These are phyloP conservation scores for Akebia trifoliata DNA, from an alignment of 164 flowering plant species.

Conservation along the genomic window DNA sequence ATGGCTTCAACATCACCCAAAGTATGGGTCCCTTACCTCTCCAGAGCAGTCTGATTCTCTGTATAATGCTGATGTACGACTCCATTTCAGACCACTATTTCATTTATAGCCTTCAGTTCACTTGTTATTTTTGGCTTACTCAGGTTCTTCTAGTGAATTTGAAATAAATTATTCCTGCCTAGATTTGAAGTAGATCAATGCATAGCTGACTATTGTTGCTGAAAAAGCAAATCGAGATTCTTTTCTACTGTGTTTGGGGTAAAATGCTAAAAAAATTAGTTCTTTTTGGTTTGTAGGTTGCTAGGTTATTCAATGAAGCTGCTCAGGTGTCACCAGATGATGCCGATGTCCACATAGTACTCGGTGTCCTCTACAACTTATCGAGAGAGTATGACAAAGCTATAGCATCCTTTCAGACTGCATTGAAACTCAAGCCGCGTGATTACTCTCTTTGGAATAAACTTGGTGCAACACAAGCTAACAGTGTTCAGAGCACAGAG, in stretches of 20 bases:
- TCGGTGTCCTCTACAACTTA: conserved; percentile 84
- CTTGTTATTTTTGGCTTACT: neutral
- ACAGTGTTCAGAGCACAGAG: conserved; percentile 94
- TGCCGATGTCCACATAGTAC: conserved; percentile 93
- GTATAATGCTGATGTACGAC: conserved; percentile 85
- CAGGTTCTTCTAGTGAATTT: neutral
- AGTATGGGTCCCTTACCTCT: conserved; percentile 63
- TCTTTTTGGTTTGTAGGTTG: conserved; percentile 46
- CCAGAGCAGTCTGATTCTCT: conserved; percentile 57
- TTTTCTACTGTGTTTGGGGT: neutral
- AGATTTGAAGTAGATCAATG: conserved; percentile 10
- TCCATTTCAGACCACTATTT: neutral
- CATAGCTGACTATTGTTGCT: neutral
- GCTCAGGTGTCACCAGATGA: conserved; percentile 87
- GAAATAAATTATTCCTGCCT: neutral
- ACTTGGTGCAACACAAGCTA: conserved; percentile 98
- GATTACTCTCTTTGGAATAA: conserved; percentile 99
- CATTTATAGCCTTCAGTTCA: neutral
- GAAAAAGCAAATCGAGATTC: neutral
- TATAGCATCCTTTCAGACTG: conserved; percentile 58
- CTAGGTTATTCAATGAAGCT: conserved; percentile 76
- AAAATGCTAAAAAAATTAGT: neutral
- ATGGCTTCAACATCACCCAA: conserved; percentile 89
- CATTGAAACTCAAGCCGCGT: conserved; percentile 80
- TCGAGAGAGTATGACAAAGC: conserved; percentile 95